Conservation (phyloP, 1,284 basidiomycete genomes). For the Thecaphora thlaspeos region DNA sequence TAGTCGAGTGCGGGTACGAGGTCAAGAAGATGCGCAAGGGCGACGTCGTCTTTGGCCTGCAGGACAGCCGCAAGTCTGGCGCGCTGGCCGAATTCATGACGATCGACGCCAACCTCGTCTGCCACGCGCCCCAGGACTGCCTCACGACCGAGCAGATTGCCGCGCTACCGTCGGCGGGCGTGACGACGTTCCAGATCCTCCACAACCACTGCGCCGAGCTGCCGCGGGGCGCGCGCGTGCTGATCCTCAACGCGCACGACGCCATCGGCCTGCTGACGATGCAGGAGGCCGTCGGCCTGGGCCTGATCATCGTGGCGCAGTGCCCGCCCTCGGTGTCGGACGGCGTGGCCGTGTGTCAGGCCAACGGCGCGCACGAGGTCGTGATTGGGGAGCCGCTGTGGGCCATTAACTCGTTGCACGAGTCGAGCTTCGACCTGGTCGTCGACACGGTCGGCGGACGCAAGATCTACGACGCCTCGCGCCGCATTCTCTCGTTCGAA, state of each 20-base stretch:
- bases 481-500: conserved; percentile 57
- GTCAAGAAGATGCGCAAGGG: conserved; percentile 58
- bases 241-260: conserved; percentile 60
- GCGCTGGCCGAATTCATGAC: conserved; percentile 59
- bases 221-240: conserved; percentile 55
- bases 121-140: conserved; percentile 57
- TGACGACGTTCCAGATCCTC: conserved; percentile 58
- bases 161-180: conserved; percentile 58
- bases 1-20: conserved; percentile 58
- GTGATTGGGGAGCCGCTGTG: conserved; percentile 59
- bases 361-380: conserved; percentile 59
- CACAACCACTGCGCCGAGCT: conserved; percentile 56
- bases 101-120: conserved; percentile 57
- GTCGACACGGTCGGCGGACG: conserved; percentile 55
- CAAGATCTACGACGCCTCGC: conserved; percentile 59
- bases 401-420: conserved; percentile 59
- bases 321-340: conserved; percentile 55
- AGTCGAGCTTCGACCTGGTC: conserved; percentile 58
- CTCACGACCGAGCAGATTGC: conserved; percentile 59
- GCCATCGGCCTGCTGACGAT: conserved; percentile 59
- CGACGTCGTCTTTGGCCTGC: conserved; percentile 59
- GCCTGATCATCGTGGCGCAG: conserved; percentile 59
- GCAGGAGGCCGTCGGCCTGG: conserved; percentile 57
- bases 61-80: conserved; percentile 57
- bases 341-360: conserved; percentile 54